Base-by-base conservation (phyloP, 2,329 filamentous ascomycete genomes). In the Phialemoniopsis sp. region DNA sequence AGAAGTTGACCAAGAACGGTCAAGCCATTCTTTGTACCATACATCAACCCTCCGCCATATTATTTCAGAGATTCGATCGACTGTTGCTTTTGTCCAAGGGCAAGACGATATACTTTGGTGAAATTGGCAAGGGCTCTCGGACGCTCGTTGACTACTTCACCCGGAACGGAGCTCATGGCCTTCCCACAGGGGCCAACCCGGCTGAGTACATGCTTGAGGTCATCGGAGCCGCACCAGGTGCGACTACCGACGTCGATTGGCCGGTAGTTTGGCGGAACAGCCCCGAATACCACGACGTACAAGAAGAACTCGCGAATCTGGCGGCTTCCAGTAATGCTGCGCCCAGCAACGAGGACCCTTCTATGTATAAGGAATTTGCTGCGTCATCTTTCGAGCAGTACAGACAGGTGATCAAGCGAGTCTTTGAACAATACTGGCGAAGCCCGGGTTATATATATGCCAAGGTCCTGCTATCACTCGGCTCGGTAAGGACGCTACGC, bases 361-460 rank as follows among this genome's bases (percentile, higher is more conserved):
- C n/a, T n/a, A n/a, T n/a, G n/a, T n/a, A n/a, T n/a, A n/a, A n/a
- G n/a, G n/a, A n/a, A n/a, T n/a, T n/a, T n/a, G n/a, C n/a, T n/a
- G n/a, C n/a, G n/a, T n/a, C n/a, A n/a, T n/a, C n/a, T n/a, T n/a
- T n/a, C n/a, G n/a, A n/a, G n/a, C n/a, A n/a, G n/a, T n/a, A n/a
- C n/a, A n/a, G n/a, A n/a, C n/a, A n/a, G n/a, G n/a, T n/a, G 29
- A 73, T 74, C 9, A 55, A 68, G 32, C 82, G 85, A 45, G 79
- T 87, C 12, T 88, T 87, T 59, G 72, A 85, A 52, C 85, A 89
- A 57, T 87, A 87, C 67, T 90, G 86, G 85, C 77, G 86, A 37
- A 86, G 76, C 1, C 86, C 86, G 0, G 70, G 74, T 2, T 90
- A 89, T 62, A 82, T 90, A 52, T 88, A 85, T 62, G 76, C 80